Base-by-base conservation (phyloP, 202 grass and related monocot species). In the Musa balbisiana region DNA sequence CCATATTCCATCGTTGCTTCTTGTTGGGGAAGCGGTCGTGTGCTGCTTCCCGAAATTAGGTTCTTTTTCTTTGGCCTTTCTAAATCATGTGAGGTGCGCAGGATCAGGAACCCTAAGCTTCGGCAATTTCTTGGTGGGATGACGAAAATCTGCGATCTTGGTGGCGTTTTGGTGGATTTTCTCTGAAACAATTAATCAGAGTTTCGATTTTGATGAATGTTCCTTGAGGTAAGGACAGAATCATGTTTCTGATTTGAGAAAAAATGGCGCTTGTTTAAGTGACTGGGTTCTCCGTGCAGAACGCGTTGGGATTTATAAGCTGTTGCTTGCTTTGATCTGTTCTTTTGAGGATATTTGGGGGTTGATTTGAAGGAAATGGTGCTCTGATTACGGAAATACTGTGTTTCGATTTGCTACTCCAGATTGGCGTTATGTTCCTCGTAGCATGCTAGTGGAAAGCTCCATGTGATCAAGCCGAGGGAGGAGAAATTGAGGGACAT, bases 401-500 rank as follows among this genome's bases (percentile, higher is more conserved):
- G 33, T 43, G 33, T 43, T 43, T 43, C 33, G 33, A 43, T 43
- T 43, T 43, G 33, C 33, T 43, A 43, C 33, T 43, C 33, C 33
- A 43, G 33, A 51, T 70, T 49, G 11, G 43, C 8, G 17, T 70
- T 70, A 51, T 70, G 16, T 60, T 51, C 11, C 16, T 10, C 67
- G 67, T 19, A 84, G 83, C 52, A 60, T 71, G 26, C 65, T 84
- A 33, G 83, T 80, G 64, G 76, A 64, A 70, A 84, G 78, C 19
- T 84, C 6, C 78, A 79, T 53, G 73, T 78, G 16, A 53, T 84
- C 25, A 84, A 75, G 78, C 10, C 24, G 55, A 80, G 63, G 68
- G 83, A 84, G 1, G 83, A 84, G 43, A 84, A 80, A 22, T 72
- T 64, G 14, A 84, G 51, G 54, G 83, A 84, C 43, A 29, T 71